Conservation (phyloP, 768 basidiomycete genomes). For the Dioszegia aurantiaca region DNA sequence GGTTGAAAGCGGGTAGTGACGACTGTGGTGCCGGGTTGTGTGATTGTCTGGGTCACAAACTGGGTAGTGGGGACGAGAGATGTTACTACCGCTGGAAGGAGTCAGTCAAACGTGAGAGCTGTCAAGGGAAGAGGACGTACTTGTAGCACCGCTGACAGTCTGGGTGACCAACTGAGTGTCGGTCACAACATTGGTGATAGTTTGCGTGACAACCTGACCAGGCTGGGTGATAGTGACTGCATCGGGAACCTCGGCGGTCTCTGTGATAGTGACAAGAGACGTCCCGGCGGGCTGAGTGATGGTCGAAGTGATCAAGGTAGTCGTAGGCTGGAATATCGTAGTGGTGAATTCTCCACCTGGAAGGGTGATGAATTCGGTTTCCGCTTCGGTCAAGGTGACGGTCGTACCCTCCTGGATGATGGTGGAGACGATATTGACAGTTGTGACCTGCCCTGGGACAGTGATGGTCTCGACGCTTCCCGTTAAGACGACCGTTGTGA, state of each 20-base stretch:
- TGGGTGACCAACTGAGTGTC: constrained; percentile 10
- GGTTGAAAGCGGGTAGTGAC: not conserved
- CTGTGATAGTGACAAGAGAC: constrained; percentile 15
- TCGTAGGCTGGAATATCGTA: not conserved
- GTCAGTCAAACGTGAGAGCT: not conserved
- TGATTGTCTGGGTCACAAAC: constrained; percentile 13
- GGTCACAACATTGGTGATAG: not conserved
- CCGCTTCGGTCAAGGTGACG: too few species aligned
- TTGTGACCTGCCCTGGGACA: too few species aligned
- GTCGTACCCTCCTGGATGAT: too few species aligned
- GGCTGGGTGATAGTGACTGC: constrained; percentile 15
- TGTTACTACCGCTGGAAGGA: constrained; percentile 9
- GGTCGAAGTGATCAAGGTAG: not conserved
- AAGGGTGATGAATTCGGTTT: too few species aligned
- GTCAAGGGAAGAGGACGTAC: constrained; percentile 3
- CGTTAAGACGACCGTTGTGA: too few species aligned
- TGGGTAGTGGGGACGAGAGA: constrained; percentile 16
- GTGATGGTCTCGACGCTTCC: too few species aligned
- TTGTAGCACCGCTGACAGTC: constrained; percentile 16
- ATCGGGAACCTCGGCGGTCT: not conserved
- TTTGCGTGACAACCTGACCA: constrained; percentile 1
- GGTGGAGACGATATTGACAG: too few species aligned
- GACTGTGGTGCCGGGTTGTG: not conserved
- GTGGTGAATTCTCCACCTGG: too few species aligned
- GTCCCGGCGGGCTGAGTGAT: constrained; percentile 15